These are phyloP conservation scores for Forsythia suspensa DNA, from an alignment of 257 asterid species.

Conservation along the genomic window DNA sequence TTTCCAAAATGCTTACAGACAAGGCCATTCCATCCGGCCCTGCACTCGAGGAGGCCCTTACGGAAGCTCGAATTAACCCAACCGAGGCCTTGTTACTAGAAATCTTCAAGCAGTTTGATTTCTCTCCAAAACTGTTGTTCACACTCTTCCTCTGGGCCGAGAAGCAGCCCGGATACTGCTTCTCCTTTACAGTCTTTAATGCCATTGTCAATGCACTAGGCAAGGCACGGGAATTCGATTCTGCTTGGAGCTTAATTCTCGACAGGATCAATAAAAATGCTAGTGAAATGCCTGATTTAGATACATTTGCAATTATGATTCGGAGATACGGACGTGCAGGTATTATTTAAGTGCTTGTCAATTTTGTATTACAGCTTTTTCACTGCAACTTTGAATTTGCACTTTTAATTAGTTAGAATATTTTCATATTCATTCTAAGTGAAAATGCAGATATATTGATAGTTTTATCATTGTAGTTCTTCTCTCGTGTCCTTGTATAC, in stretches of 20 bases:
- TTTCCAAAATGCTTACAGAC: conserved; percentile 44
- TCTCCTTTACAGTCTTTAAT: conserved; percentile 52
- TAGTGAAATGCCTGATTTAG: conserved; percentile 41
- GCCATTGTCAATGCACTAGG: conserved; percentile 66
- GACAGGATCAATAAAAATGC: conserved; percentile 38
- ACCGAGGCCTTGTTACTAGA: conserved; percentile 42
- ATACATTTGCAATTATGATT: conserved; percentile 64
- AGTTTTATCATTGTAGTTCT: neutral
- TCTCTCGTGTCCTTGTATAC: neutral
- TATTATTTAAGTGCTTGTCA: conserved; percentile 17
- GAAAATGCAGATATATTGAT: neutral
- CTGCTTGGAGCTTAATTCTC: conserved; percentile 71
- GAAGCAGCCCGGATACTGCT: conserved; percentile 47
- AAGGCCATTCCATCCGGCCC: conserved; percentile 49
- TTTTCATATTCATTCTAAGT: neutral
- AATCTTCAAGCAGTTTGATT: conserved; percentile 55
- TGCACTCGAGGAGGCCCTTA: conserved; percentile 59
- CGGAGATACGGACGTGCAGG: conserved; percentile 85
- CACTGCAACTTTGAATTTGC: neutral
- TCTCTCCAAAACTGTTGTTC: conserved; percentile 64
- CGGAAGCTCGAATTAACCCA: conserved; percentile 38
- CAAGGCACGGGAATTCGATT: conserved; percentile 70
- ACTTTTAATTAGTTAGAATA: neutral
- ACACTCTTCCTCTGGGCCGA: conserved; percentile 69
- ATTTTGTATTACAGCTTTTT: neutral